Evolutionary conservation across 2,329 filamentous ascomycete species (phyloP).

Genomic region (Neonectria faginata): DNA sequence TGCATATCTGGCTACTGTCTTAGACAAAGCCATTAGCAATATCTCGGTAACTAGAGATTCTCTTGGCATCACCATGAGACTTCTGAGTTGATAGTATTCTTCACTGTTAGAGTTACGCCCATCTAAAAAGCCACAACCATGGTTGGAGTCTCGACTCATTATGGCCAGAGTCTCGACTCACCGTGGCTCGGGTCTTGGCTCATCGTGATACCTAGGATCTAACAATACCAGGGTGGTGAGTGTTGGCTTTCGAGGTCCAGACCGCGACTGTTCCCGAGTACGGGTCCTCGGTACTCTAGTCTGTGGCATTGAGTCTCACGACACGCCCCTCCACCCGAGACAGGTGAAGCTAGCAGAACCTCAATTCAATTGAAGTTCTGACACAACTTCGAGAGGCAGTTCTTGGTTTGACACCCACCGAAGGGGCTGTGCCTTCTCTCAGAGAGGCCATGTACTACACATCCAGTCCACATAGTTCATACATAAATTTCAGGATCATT

Average conservation of each 20-base stretch:
- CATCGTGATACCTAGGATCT: not conserved
- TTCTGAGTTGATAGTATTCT: not conserved
- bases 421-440: not conserved
- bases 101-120: not conserved
- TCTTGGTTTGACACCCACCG: not conserved
- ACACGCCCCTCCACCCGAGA: not conserved
- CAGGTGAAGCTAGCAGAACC: not conserved
- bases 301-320: not conserved
- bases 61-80: not conserved
- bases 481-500: not conserved
- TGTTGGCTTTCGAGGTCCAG: not conserved
- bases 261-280: not conserved
- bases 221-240: not conserved
- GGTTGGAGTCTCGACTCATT: not conserved
- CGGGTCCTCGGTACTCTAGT: not conserved
- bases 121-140: not conserved
- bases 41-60: no score
- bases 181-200: not conserved
- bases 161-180: not conserved
- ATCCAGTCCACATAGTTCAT: not conserved
- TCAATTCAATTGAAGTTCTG: not conserved
- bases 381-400: not conserved
- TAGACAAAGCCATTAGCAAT: not conserved
- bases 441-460: not conserved
- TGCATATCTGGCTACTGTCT: not conserved